Evolutionary conservation across 768 basidiomycete genomes (phyloP), one percentile per base, ranked within the genome.

Genomic region (Sistotremastrum niveocremeum): DNA sequence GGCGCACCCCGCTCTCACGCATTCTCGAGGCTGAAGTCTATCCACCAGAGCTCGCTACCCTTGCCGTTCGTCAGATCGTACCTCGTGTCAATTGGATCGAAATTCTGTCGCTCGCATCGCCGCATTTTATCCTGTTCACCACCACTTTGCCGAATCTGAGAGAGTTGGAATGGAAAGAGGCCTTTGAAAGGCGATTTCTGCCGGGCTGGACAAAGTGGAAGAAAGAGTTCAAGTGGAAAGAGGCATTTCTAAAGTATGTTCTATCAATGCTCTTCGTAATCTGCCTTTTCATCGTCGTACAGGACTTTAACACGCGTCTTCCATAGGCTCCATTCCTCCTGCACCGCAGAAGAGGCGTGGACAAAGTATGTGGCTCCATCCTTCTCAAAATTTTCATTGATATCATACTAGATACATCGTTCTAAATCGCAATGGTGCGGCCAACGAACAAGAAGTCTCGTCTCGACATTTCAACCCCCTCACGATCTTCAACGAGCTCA

Each of bases 1-100:
- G 86, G 85, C 71, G 83, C 44, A 65, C 62, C 10, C 81, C 84
- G 2, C 84, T 87, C 52, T 60, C 78, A 28, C 72, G 71, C 31
- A 74, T 67, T 51, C 69, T 88, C 28, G 63, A 59, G 29, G 60
- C 60, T 10, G 57, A 60, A 32, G 50, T 57, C 30, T 80, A 81
- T 52, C 76, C 78, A 45, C 57, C 57, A 5, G 59, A 65, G 30
- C 58, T 87, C 44, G 70, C 63, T 49, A 72, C 78, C 51, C 69
- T 88, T 29, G 74, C 79, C 53, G 71, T 81, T 33, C 75, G 75
- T 33, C 63, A 63, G 34, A 75, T 64, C 34, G 79, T 87, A 1
- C 84, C 85, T 4, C 69, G 80, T 40, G 77, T 81, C 45, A 88
- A 87, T 56, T 88, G 82, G 80, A 70, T 88, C 42, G 81, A 84